Conservation (phyloP, 176 grass and related monocot genomes). For the Hordeum marinum region DNA sequence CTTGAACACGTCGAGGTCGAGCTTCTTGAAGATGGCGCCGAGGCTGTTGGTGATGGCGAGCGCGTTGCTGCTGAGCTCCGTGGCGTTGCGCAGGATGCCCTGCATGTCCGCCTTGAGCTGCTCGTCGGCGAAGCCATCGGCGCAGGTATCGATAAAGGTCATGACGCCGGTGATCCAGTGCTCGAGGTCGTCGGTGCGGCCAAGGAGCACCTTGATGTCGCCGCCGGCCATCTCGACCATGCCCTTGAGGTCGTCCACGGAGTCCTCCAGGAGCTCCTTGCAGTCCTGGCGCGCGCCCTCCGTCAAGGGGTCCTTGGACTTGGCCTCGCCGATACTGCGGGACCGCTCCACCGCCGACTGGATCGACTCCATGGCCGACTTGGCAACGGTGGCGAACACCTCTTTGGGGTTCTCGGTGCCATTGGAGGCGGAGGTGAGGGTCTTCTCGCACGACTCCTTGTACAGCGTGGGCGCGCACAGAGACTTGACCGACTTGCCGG, state of each 20-base stretch:
- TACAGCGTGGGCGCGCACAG: slow-evolving; percentile 65
- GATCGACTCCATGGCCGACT: slow-evolving; percentile 40
- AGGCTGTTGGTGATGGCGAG: slow-evolving; percentile 65
- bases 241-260: slow-evolving; percentile 48
- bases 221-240: slow-evolving; percentile 47
- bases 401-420: slow-evolving; percentile 40
- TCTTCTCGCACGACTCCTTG: slow-evolving; percentile 73
- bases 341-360: slow-evolving; percentile 23
- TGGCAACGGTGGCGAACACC: slow-evolving; percentile 35
- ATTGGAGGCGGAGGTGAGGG: slow-evolving; percentile 33
- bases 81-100: slow-evolving; percentile 46
- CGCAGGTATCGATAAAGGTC: slow-evolving; percentile 65
- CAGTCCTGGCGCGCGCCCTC: slow-evolving; percentile 54
- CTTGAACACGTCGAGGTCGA: slow-evolving; percentile 43
- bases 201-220: slow-evolving; percentile 45
- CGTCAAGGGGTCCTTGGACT: slow-evolving; percentile 32
- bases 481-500: slow-evolving; percentile 50
- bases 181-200: slow-evolving; percentile 52
- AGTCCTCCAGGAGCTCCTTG: slow-evolving; percentile 60
- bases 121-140: slow-evolving; percentile 67
- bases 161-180: slow-evolving; percentile 65
- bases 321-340: slow-evolving; percentile 20
- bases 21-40: slow-evolving; percentile 35
- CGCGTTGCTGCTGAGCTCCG: slow-evolving; percentile 77
- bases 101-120: slow-evolving; percentile 58